Percentiles rank a stretch among this genome's conserved stretches.
Conservation (phyloP, 148 eudicot genomes). For the Silene conica region DNA sequence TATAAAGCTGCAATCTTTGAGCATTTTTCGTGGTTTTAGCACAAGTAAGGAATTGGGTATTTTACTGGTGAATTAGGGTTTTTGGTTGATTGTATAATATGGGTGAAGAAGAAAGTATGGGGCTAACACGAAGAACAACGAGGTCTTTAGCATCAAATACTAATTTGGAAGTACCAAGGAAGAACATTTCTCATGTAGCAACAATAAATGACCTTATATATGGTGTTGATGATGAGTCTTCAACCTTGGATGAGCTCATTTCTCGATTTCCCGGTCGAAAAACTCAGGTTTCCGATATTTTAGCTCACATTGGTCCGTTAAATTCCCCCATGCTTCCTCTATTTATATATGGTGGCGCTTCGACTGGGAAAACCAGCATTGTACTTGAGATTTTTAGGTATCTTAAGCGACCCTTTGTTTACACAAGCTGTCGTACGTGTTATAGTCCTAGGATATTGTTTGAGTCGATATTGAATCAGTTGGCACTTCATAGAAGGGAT, state of each 20-base stretch:
- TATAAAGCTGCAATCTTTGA: conserved; percentile 4
- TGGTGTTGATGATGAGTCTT: conserved; percentile 31
- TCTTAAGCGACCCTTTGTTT: conserved; percentile 69
- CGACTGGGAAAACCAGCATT: conserved; percentile 79
- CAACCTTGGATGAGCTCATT: conserved; percentile 51
- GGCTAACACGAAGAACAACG: conserved; percentile 56
- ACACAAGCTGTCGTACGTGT: conserved; percentile 70
- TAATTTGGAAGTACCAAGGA: conserved; percentile 24
- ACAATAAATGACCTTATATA: conserved; percentile 48
- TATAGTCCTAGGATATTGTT: conserved; percentile 82
- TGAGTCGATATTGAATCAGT: conserved; percentile 76
- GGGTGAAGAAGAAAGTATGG: conserved; percentile 53
- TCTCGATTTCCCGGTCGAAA: conserved; percentile 64
- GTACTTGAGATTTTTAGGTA: conserved; percentile 57
- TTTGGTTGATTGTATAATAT: conserved; percentile 20
- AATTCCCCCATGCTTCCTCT: conserved; percentile 71
- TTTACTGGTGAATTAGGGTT: neutral
- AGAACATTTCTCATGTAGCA: conserved; percentile 31
- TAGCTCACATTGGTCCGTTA: conserved; percentile 64
- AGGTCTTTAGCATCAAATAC: conserved; percentile 45
- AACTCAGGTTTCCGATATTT: conserved; percentile 47
- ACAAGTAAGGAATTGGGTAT: conserved; percentile 1
- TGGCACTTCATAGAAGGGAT: conserved; percentile 58
- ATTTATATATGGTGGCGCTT: conserved; percentile 70
- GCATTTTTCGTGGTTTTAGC: neutral